Percentiles rank a stretch among this genome's conserved stretches.
Conservation (phyloP, 1,139 yeast species). For the Hemisphaericaspora xylofermentans region DNA sequence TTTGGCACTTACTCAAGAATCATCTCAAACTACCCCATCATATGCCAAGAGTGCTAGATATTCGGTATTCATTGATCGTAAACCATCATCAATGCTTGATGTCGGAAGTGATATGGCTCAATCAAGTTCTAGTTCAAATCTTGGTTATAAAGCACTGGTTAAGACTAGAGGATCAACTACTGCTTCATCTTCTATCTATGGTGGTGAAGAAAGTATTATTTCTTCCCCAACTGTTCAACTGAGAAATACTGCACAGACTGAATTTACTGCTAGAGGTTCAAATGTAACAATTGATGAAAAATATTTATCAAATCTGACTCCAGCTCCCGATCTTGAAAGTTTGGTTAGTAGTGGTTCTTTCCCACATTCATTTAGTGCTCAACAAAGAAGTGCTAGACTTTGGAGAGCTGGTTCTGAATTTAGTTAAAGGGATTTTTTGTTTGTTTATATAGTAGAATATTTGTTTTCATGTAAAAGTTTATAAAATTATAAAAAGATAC, state of each 20-base stretch:
- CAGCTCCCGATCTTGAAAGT: not conserved
- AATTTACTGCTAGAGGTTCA: not conserved
- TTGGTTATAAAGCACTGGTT: not conserved
- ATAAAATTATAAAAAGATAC: no score
- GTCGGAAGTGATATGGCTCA: not conserved
- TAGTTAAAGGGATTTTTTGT: not conserved
- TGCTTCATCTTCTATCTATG: not conserved
- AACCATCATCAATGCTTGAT: conserved; percentile 16
- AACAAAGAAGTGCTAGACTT: not conserved
- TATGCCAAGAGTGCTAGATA: conserved; percentile 11
- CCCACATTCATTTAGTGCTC: not conserved
- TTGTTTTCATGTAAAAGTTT: not conserved
- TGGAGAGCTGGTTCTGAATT: not conserved
- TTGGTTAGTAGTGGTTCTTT: not conserved
- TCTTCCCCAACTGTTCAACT: not conserved
- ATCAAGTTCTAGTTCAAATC: not conserved
- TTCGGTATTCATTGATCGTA: conserved; percentile 18
- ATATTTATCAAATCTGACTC: not conserved
- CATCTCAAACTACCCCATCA: conserved; percentile 21
- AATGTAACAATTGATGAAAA: not conserved
- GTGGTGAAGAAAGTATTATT: not conserved
- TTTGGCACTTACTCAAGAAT: conserved; percentile 26
- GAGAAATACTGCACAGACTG: not conserved
- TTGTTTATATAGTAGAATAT: not conserved
- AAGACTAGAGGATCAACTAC: not conserved